Conservation (phyloP, 2,329 filamentous ascomycete genomes). For the Diaporthe longicolla region DNA sequence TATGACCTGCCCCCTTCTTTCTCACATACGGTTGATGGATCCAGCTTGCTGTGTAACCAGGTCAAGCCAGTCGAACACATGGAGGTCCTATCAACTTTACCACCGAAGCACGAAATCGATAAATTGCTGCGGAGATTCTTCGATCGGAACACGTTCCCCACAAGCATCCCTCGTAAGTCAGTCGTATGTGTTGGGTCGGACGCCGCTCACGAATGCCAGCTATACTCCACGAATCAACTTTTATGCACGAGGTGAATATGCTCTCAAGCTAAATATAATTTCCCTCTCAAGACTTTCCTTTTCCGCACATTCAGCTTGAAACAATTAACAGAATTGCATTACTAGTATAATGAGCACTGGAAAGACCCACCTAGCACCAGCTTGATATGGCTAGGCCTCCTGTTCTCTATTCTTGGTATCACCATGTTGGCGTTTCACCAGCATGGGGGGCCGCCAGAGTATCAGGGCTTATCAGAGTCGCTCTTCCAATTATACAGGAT, state of each 20-base stretch:
- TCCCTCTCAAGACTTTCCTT: no score
- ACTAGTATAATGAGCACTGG: conserved; percentile 66
- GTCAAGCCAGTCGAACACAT: conserved; percentile 46
- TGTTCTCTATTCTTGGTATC: conserved; percentile 68
- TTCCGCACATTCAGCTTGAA: no score
- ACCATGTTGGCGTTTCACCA: conserved; percentile 66
- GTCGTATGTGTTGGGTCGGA: conserved; percentile 33
- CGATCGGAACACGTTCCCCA: conserved; percentile 46
- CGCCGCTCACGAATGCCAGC: conserved; percentile 42
- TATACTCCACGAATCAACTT: conserved; percentile 62
- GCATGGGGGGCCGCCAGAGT: conserved; percentile 67
- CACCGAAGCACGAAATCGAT: conserved; percentile 47
- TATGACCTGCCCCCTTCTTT: conserved; percentile 48
- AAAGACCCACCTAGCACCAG: conserved; percentile 60
- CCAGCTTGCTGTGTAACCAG: conserved; percentile 47
- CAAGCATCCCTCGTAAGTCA: conserved; percentile 47
- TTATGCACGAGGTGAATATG: conserved; percentile 54
- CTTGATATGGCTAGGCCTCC: conserved; percentile 66
- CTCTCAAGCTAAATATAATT: neutral
- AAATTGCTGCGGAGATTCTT: conserved; percentile 48
- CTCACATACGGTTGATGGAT: conserved; percentile 46
- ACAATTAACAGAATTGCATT: neutral
- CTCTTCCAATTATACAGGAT: conserved; percentile 63
- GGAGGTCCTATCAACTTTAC: conserved; percentile 48
- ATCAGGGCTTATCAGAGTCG: conserved; percentile 61